These are phyloP conservation scores for Blepharisma stoltei DNA, from an alignment of 73 alveolate genomes.

Conservation along the genomic window DNA sequence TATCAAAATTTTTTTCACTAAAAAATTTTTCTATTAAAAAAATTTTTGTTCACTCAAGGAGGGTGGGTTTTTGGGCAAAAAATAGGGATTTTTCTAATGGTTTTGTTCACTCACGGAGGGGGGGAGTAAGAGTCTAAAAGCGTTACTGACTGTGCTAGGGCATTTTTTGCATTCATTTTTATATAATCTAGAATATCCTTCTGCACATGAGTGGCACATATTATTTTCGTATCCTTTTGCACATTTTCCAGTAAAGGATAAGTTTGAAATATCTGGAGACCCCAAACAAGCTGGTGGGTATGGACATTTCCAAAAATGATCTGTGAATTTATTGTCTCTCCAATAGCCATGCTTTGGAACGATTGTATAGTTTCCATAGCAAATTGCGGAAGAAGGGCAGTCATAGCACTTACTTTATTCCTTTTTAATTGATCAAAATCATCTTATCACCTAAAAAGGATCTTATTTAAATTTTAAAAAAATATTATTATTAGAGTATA, in stretches of 20 bases:
- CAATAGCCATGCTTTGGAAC: conserved; percentile 32
- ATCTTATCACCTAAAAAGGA: too few relatives aligned
- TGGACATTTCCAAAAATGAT: conserved; percentile 39
- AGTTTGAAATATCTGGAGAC: conserved; percentile 33
- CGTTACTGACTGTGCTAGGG: conserved; percentile 40
- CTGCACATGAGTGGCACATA: conserved; percentile 59
- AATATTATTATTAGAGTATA: too few relatives aligned
- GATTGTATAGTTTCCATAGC: conserved; percentile 17
- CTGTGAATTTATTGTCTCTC: background rate
- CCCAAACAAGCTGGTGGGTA: conserved; percentile 49
- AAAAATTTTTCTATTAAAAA: too few relatives aligned
- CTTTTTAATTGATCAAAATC: too few relatives aligned
- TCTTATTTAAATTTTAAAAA: too few relatives aligned
- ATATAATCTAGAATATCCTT: conserved; percentile 59
- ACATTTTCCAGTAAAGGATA: conserved; percentile 60
- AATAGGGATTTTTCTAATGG: too few relatives aligned
- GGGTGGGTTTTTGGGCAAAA: too few relatives aligned
- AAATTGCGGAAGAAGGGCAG: background rate
- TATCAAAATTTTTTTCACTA: too few relatives aligned
- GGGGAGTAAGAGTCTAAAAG: conserved; percentile 37
- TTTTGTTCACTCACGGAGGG: too few relatives aligned
- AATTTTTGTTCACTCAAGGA: too few relatives aligned
- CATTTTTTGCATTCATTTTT: conserved; percentile 47
- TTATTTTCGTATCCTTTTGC: conserved; percentile 58
- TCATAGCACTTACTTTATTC: too few relatives aligned